Base-by-base conservation (phyloP, 2,329 filamentous ascomycete genomes). In the Grosmannia penicillata region DNA sequence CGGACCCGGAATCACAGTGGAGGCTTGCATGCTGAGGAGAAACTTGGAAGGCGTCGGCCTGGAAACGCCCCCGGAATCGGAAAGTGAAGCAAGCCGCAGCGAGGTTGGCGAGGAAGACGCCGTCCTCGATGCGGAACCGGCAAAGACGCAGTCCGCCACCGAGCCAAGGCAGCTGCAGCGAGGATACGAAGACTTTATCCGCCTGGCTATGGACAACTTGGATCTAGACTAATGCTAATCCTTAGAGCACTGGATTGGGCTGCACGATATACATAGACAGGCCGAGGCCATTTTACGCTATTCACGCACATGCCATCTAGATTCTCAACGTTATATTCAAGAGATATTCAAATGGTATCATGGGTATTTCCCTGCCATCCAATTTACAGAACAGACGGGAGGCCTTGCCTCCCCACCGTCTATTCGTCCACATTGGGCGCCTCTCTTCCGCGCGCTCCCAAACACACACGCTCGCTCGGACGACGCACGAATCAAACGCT, bases 1-100 rank as follows among this genome's bases (percentile, higher is more conserved):
- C 50, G 78, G 78, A 0, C 78, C 78, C 0, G 78, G 78, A 1
- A 74, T 83, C 45, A 55, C 70, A 6, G 66, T 82, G 23, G 78
- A 82, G 57, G 78, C 78, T 69, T 76, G 72, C 51, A 63, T 81
- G 57, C 53, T 82, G 48, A 75, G 66, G 56, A 59, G 72, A 30
- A 60, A 62, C 37, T 47, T 60, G 50, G 48, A 45, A 23, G 28
- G 38, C 6, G 52, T 48, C 15, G 65, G 62, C 7, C 45, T 70
- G 23, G 62, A 64, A 41, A 71, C 68, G 24, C 67, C 68, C n/a
- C 66, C 66, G 1, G 65, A 70, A 52, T 70, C 64, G 28, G 67
- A 68, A 48, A 69, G 63, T 42, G 68, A 71, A 47, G 56, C 55
- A 6, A 60, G 61, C 42, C 56, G 53, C 33, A 64, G 58, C 43